These are phyloP conservation scores for Hyparrhenia diplandra DNA, from an alignment of 176 grass and related monocot species.

Conservation along the genomic window DNA sequence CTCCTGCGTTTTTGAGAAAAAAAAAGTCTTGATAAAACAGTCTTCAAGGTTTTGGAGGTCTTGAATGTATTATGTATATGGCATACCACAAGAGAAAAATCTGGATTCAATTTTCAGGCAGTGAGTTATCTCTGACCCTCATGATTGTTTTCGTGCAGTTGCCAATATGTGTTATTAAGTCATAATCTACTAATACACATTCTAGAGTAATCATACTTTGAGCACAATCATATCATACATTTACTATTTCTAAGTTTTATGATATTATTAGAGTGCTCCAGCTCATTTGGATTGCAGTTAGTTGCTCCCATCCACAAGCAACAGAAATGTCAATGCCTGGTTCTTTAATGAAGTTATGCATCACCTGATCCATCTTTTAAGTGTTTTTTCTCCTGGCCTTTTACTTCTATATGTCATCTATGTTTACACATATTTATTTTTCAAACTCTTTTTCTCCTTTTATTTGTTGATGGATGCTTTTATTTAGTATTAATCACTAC, in stretches of 20 bases:
- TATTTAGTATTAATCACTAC: too few species aligned
- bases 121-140: background rate
- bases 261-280: too few species aligned
- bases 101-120: background rate
- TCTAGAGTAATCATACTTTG: too few species aligned
- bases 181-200: too few species aligned
- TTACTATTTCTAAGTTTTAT: background rate
- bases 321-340: background rate
- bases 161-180: background rate
- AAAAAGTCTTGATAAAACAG: too few species aligned
- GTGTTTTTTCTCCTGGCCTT: too few species aligned
- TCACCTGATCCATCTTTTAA: too few species aligned
- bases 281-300: background rate
- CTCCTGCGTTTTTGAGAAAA: too few species aligned
- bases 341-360: background rate
- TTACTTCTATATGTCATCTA: too few species aligned
- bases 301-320: background rate
- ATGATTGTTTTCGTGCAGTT: background rate
- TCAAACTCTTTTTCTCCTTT: too few species aligned
- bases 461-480: too few species aligned
- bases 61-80: background rate
- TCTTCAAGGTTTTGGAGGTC: background rate
- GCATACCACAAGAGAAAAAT: constrained; percentile 9
- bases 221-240: background rate
- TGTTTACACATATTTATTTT: too few species aligned